These are phyloP conservation scores for Cystobasidium sp. DNA, from an alignment of 1,284 basidiomycete species.

Conservation along the genomic window DNA sequence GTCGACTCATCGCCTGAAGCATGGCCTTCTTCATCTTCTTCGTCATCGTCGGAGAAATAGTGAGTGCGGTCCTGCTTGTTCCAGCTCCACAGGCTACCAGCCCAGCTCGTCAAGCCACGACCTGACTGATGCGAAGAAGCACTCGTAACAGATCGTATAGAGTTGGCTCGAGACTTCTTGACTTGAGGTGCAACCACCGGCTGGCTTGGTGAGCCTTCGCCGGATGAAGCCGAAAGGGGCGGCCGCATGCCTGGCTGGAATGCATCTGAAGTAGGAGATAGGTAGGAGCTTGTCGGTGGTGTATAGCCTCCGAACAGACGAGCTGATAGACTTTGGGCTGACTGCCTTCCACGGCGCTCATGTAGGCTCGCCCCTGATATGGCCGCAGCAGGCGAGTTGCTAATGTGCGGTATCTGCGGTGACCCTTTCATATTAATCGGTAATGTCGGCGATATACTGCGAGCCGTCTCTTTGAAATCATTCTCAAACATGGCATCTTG, in stretches of 20 bases:
- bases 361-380: background rate
- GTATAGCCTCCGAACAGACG: slow-evolving; percentile 33
- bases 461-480: slow-evolving; percentile 22
- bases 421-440: background rate
- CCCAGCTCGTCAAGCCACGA: slow-evolving; percentile 33
- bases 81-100: slow-evolving; percentile 38
- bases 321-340: slow-evolving; percentile 14
- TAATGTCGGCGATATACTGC: slow-evolving; percentile 10
- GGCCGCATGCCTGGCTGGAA: background rate
- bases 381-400: slow-evolving; percentile 3
- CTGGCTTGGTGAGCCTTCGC: background rate
- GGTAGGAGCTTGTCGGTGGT: slow-evolving; percentile 11
- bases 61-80: background rate
- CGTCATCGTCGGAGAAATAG: slow-evolving; percentile 22
- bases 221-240: slow-evolving; percentile 5
- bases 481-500: slow-evolving; percentile 42
- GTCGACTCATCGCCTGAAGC: slow-evolving; percentile 13
- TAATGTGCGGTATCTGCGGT: background rate
- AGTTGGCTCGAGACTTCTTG: slow-evolving; percentile 30
- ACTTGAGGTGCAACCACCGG: too few relatives aligned
- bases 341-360: slow-evolving; percentile 14
- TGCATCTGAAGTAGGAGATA: slow-evolving; percentile 19
- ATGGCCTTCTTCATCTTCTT: slow-evolving; percentile 15
- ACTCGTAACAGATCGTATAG: slow-evolving; percentile 32
- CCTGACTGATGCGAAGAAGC: slow-evolving; percentile 24